Evolutionary conservation across 768 basidiomycete genomes (phyloP), one percentile per base, ranked within the genome.

Genomic region (Trametes cubensis): DNA sequence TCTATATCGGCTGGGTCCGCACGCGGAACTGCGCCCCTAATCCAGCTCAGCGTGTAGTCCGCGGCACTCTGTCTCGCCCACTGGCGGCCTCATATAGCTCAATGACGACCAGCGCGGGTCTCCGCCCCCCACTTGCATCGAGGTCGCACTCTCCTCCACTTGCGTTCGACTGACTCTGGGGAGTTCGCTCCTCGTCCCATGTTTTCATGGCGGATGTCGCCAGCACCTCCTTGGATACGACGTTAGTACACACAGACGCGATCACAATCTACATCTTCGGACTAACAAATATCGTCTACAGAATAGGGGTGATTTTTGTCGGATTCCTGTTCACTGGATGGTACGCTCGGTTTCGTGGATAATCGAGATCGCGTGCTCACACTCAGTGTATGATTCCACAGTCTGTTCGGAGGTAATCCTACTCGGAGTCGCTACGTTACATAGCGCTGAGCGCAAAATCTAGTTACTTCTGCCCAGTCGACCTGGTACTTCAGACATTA

Each of bases 381-480:
- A 18, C 8, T 47, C 40, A 11, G 1, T 18, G 23, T 39, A 10
- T 6, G 42, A 50, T 10, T 8, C 18, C 6, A 38, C 23, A 60
- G 59, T 28, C 48, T 60, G 52, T 60, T 60, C 26, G 59, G 59
- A 28, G 59, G 59, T 60, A 15, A 6, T 26, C 5, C 6, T 18
- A 17, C 6, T 41, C 39, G n/a, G n/a, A n/a, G n/a, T n/a, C n/a
- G 4, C 23, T 8, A 4, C 28, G 23, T 28, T 41, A 11, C 23
- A n/a, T 28, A 13, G 28, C 23, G 20, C 15, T 34, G 59, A 30
- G 20, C 18, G 21, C 23, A 21, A 3, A 17, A 18, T 26, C 1
- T n/a, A 60, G 59, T 55, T n/a, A 60, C 52, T 28, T 40, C 59
- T 11, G 59, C 59, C 14, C 59, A 60, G 52, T 45, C 59, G 1